phyloP scores from a whole-genome alignment of 805 yeast species.

The Wickerhamomyces strasburgensis region DNA sequence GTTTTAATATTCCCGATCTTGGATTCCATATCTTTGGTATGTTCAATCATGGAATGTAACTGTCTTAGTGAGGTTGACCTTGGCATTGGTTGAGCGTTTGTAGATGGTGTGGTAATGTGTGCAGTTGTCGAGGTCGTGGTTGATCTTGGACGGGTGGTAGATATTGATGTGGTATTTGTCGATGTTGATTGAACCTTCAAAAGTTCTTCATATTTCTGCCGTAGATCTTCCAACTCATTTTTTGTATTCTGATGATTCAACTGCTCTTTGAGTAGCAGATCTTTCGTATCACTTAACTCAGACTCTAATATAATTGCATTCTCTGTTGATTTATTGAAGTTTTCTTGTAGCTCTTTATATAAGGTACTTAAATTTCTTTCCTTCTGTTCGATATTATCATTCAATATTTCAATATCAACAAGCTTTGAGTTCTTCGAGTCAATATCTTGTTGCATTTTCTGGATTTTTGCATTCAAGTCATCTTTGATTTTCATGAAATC shows the following conservation, averaged over 20 bases:
- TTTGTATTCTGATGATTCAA: constrained; percentile 25
- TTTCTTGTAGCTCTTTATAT: constrained; percentile 30
- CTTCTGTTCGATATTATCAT: constrained; percentile 40
- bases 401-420: constrained; percentile 37
- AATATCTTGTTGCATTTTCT: constrained; percentile 27
- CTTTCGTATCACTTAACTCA: constrained; percentile 29
- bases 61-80: constrained; percentile 27
- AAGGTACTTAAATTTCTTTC: constrained; percentile 32
- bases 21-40: constrained; percentile 26
- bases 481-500: constrained; percentile 21
- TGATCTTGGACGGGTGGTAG: neutral
- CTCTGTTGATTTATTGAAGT: constrained; percentile 33
- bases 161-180: too few species aligned
- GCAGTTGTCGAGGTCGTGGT: neutral
- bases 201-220: constrained; percentile 8
- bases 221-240: constrained; percentile 21
- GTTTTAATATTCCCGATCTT: constrained; percentile 24
- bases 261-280: constrained; percentile 22
- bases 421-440: constrained; percentile 27
- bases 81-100: constrained; percentile 11
- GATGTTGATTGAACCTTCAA: constrained; percentile 1
- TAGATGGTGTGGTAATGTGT: neutral
- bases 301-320: constrained; percentile 34
- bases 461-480: constrained; percentile 18
- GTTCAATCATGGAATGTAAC: constrained; percentile 27